Evolutionary conservation across 129 eudicot genomes (phyloP).

Genomic region (sunflower (Helianthus annuus)): DNA sequence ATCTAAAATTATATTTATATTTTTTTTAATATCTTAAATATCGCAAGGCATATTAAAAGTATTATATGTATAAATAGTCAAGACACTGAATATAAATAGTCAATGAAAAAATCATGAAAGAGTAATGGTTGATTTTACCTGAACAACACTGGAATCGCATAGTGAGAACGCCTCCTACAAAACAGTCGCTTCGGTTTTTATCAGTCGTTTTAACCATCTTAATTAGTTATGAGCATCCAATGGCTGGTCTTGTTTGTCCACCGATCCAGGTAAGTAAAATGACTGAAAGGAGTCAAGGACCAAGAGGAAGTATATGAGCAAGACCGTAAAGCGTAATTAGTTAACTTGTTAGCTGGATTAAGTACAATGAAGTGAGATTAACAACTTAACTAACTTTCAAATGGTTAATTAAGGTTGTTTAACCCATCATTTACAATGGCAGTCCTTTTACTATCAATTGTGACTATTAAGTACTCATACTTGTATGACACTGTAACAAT

Average conservation of each 20-base stretch:
- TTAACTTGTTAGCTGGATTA: background rate
- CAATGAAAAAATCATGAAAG: too few relatives aligned
- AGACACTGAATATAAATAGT: background rate
- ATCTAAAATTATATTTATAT: too few relatives aligned
- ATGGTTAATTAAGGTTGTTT: too few relatives aligned
- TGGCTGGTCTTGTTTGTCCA: constrained; percentile 36
- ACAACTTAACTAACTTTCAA: too few relatives aligned
- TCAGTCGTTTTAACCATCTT: background rate
- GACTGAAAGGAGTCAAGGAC: constrained; percentile 32
- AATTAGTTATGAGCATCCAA: constrained; percentile 36
- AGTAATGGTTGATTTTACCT: constrained; percentile 40
- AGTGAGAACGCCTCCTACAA: constrained; percentile 91
- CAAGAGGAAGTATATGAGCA: background rate
- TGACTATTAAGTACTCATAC: too few relatives aligned
- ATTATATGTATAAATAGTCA: background rate
- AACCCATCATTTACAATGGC: too few relatives aligned
- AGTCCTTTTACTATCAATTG: too few relatives aligned
- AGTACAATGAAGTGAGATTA: too few relatives aligned
- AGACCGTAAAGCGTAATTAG: background rate
- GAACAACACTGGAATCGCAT: constrained; percentile 70
- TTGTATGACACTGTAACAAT: too few relatives aligned
- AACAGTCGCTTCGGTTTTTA: constrained; percentile 12
- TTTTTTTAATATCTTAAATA: too few relatives aligned
- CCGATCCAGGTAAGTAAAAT: constrained; percentile 63
- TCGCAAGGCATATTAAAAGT: too few relatives aligned